These are phyloP conservation scores for Picea sitchensis DNA, from an alignment of 75 land plant genomes.

Conservation along the genomic window DNA sequence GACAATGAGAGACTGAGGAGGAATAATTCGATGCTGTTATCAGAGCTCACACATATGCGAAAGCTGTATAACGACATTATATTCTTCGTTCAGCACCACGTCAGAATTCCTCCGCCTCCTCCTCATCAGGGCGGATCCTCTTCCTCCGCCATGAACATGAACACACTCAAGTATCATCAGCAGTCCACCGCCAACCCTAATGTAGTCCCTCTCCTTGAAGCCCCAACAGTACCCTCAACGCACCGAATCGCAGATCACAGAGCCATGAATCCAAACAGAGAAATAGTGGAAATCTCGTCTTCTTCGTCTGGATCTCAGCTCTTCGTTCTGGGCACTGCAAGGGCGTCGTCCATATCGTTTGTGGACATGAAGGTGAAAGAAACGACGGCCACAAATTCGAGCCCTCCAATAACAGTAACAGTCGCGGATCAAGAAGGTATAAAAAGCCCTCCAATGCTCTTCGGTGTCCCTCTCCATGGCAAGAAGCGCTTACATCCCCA, in stretches of 20 bases:
- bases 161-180: background rate
- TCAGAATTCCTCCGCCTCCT: constrained; percentile 23
- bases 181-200: constrained; percentile 2
- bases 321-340: background rate
- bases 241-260: no score
- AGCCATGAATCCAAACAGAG: no score
- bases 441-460: constrained; percentile 33
- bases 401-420: background rate
- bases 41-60: no score
- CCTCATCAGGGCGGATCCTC: background rate
- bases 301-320: background rate
- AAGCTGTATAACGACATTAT: constrained; percentile 66
- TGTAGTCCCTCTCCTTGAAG: constrained; percentile 9
- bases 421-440: background rate
- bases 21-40: no score
- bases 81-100: constrained; percentile 72
- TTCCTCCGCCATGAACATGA: background rate
- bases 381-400: constrained; percentile 3
- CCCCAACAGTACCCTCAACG: background rate
- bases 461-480: constrained; percentile 45
- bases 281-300: no score
- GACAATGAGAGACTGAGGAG: constrained; percentile 18
- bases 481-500: constrained; percentile 40
- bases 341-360: background rate
- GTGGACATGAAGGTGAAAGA: background rate